Base-by-base conservation (phyloP, 2,329 filamentous ascomycete species). In the Cladosporium sp. region DNA sequence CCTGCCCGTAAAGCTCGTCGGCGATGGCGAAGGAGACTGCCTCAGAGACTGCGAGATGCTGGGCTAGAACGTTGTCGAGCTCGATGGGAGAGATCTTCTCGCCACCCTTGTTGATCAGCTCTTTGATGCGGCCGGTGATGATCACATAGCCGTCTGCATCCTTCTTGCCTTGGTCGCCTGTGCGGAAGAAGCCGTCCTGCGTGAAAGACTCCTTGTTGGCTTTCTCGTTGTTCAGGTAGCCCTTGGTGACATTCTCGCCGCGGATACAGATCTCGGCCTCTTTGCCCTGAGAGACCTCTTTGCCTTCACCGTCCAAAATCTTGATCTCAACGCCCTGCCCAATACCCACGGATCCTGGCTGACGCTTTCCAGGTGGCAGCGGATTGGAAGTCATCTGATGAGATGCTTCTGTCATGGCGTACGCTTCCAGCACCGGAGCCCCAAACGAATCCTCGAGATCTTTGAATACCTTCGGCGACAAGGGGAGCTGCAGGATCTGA, bases 41-140 rank as follows among this genome's bases (percentile, higher is more conserved):
- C 70, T 95, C 89, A 2, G 79, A 77, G 1, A 93, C 79, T 30
- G 82, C 79, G 8, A 85, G 81, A 64, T 92, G 82, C 51, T 85
- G 79, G n/a, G 85, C 78, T 22, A 95, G 74, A 11, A 87, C 82
- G 59, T 95, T 95, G 74, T 95, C 89, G 29, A 95, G 76, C 71
- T 95, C 89, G 50, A 93, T 91, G 1, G 89, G 89, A 58, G 83
- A 88, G 65, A 95, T 93, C 74, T 93, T 93, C 73, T 95, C 89
- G 53, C 89, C 89, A 50, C 86, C 88, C 71, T 92, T 91, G 72
- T 90, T 90, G 75, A 95, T 95, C 47, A 95, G 76, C 71, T 95
- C 89, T 77, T 95, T 95, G 72, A 95, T 95, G 47, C 89, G 79
- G n/a, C 89, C 89, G 0, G 89, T 95, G 69, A 95, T 92, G 63